Evolutionary conservation across 2,329 filamentous ascomycete species (phyloP), one percentile per base, ranked within the genome.

Genomic region (Aspergillus fumigatiaffinis): DNA sequence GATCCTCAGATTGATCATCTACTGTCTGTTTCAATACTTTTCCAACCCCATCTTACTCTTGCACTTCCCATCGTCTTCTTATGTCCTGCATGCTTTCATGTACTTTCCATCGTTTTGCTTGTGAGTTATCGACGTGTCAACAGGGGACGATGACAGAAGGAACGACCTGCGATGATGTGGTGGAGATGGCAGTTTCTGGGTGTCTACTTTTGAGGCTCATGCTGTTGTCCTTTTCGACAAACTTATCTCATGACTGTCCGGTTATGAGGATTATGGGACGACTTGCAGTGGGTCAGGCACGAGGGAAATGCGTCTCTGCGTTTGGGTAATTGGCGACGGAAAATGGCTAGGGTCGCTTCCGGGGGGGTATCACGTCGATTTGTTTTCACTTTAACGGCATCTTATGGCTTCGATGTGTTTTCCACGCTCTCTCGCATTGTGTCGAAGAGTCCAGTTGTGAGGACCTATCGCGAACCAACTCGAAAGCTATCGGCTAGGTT

Each of bases 281-380:
- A 52, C 50, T 42, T 25, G 47, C 28, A 55, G 54, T 58, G 51
- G 52, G 49, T 51, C 58, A 52, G 56, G 46, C 58, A 53, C 44
- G 32, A 50, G 48, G 51, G 41, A 50, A 51, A 47, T 49, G 56
- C 59, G 52, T 63, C 58, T 64, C 41, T 50, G 48, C 53, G 54
- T 53, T 50, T 55, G 59, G 60, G 62, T 54, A 51, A 17, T 58
- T 74, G 75, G 73, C 70, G 75, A 75, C 63, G 75, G 75, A 77
- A 64, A 67, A 66, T 77, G 73, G 71, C 62, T 76, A 77, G 75
- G 75, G 75, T 76, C 73, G 75, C 75, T 73, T 76, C 75, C 73
- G 75, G 75, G 75, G 75, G 73, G 75, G 75, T 77, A 61, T 70
- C 73, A 68, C 71, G 73, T 76, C 73, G 66, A 72, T 68, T 59